Base-by-base conservation (phyloP, 768 basidiomycete species). In the Russula griseocarnosa region DNA sequence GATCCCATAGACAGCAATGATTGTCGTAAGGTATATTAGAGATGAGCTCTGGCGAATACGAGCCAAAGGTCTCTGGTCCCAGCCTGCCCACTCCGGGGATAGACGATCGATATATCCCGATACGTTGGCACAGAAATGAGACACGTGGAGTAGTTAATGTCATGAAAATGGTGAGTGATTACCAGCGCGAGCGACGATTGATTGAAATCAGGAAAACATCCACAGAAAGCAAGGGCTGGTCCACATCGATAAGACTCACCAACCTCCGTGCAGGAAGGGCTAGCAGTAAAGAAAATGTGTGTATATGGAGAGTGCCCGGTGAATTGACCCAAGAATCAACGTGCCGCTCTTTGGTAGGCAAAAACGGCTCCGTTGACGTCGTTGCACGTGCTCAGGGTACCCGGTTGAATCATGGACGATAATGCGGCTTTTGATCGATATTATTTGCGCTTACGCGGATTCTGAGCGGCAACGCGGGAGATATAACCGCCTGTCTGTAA, bases 191-290 rank as follows among this genome's bases (percentile, higher is more conserved):
- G 24, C 26, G 13, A 22, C 8, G 46, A 54, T 59, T 54, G 62
- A 42, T 55, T 49, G 28, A 55, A 18, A 56, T 65, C 32, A 52
- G 16, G 38, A 44, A 52, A 24, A 1, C 30, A 55, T 28, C 49
- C 55, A 3, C 24, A 18, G 14, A 26, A 51, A 26, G n/a, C 24
- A 51, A 28, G 8, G 22, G 18, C 9, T 24, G 36, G 20, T 8
- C 13, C 38, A 34, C 16, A 61, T 61, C 63, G 59, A 65, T 65
- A 61, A 60, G 30, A n/a, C 47, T 54, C 46, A 34, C 51, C 50
- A 47, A 5, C 22, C 22, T 24, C 30, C 34, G 22, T 8, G 16
- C 16, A 26, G 38, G 40, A 40, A 34, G 26, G 26, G 49, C 4
- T 16, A 55, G n/a, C 47, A 47, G 24, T 5, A 55, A 32, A 38